Conservation (phyloP, 2,329 filamentous ascomycete genomes). For the Fusarium oligoseptatum region DNA sequence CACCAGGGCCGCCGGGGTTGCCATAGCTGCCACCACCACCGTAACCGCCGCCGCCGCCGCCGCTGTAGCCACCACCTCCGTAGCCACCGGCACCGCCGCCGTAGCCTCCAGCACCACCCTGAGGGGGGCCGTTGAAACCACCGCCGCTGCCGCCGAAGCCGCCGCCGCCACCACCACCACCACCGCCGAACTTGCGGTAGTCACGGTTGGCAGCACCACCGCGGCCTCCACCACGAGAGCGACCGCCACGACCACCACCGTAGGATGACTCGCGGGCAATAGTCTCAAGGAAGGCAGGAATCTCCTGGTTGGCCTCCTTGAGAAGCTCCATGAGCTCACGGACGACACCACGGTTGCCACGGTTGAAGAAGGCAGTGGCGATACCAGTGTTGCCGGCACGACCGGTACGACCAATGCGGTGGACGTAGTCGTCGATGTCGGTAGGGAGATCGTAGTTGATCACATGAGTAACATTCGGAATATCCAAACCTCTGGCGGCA, state of each 20-base stretch:
- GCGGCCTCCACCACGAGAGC: conserved; percentile 69
- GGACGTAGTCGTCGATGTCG: conserved; percentile 98
- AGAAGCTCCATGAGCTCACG: conserved; percentile 96
- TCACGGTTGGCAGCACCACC: conserved; percentile 85
- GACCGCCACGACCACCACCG: conserved; percentile 75
- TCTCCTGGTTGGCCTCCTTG: conserved; percentile 98
- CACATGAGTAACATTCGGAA: conserved; percentile 96
- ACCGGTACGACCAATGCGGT: conserved; percentile 99
- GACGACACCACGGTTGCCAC: conserved; percentile 97
- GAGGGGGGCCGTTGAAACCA: conserved; percentile 49
- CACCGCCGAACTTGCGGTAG: conserved; percentile 83
- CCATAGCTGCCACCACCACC: conserved; percentile 64
- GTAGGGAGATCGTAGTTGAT: conserved; percentile 99
- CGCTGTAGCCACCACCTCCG: conserved; percentile 76
- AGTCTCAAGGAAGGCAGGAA: conserved; percentile 93
- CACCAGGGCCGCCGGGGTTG: conserved; percentile 78
- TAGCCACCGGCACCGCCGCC: conserved; percentile 61
- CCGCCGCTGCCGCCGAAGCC: conserved; percentile 60
- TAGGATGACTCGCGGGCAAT: conserved; percentile 95
- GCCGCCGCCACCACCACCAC: conserved; percentile 56
- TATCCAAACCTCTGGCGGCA: conserved; percentile 89
- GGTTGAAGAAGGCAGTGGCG: conserved; percentile 99
- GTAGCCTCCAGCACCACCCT: conserved; percentile 54
- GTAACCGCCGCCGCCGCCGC: conserved; percentile 60
- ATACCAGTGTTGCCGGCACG: conserved; percentile 99